Base-by-base conservation (phyloP, 2,329 filamentous ascomycete species). In the Coleophoma crateriformis region DNA sequence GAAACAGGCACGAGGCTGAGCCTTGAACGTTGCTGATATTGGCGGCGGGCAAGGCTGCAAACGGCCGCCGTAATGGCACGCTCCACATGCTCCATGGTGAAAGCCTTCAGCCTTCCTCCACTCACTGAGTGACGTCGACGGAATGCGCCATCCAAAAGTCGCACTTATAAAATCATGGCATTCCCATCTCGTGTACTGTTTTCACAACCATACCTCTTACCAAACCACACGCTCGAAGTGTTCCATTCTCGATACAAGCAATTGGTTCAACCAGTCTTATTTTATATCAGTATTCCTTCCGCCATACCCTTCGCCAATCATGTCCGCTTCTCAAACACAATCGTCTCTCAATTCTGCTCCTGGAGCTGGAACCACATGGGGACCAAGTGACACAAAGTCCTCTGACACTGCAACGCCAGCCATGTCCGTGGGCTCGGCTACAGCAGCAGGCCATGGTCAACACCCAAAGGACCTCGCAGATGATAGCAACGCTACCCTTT, bases 281-380 rank as follows among this genome's bases (percentile, higher is more conserved):
- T 7, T 34, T 17, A 38, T 32, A 7, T 17, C 6, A 15, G 3
- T 17, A n/a, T n/a, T 33, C 13, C 7, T 17, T 11, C 15, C 14
- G 3, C 15, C 43, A 33, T 17, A 22, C 19, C 42, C n/a, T 27
- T 42, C 43, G 32, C 19, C n/a, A 33, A 54, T n/a, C 15, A 64
- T 64, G 61, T 58, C 61, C 17, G 57, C 58, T 11, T 61, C 62
- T 7, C 50, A 64, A 44, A 48, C 64, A 33, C 60, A 64, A 57
- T 59, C 59, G 37, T 47, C 49, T 17, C 54, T 64, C 48, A 61
- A 61, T 45, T 46, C 45, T 17, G 52, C 53, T 32, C 50, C 48
- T 43, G 58, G 56, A 47, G 54, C 55, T 39, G 53, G 57, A 32
- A 58, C 56, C 43, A 60, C 57, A n/a, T 63, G 55, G 32, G 58